phyloP scores from a whole-genome alignment of 768 basidiomycete genomes.

The Punctularia strigosozonata region DNA sequence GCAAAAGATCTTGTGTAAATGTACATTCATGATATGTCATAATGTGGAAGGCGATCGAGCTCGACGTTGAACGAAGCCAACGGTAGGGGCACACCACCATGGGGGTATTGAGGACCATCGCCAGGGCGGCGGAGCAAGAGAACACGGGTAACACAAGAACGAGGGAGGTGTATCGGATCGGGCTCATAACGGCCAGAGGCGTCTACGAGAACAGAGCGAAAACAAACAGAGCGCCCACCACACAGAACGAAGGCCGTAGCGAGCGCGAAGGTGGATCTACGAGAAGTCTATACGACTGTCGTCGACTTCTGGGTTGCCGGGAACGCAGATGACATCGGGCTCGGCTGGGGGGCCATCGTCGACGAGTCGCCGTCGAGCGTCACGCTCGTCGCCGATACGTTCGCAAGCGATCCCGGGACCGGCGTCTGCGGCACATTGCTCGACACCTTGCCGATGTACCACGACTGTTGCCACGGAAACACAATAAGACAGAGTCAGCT shows the following conservation, averaged over 20 bases:
- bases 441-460: constrained; percentile 87
- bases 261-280: not conserved
- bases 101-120: no score
- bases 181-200: no score
- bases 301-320: constrained; percentile 28
- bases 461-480: constrained; percentile 39
- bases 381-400: constrained; percentile 11
- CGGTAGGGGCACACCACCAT: no score
- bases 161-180: no score
- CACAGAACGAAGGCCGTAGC: not conserved
- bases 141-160: no score
- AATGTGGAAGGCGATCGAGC: no score
- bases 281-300: constrained; percentile 7
- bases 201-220: no score
- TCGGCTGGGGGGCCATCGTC: constrained; percentile 47
- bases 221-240: no score
- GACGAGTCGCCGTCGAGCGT: constrained; percentile 32
- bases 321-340: constrained; percentile 80
- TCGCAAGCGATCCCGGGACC: constrained; percentile 25
- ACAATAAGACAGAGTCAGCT: constrained; percentile 4
- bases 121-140: no score
- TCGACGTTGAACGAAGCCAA: no score
- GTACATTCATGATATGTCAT: no score
- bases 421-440: constrained; percentile 30
- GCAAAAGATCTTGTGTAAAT: no score